phyloP scores from a whole-genome alignment of 495 filamentous ascomycete species.

The Thozetella sp. region DNA sequence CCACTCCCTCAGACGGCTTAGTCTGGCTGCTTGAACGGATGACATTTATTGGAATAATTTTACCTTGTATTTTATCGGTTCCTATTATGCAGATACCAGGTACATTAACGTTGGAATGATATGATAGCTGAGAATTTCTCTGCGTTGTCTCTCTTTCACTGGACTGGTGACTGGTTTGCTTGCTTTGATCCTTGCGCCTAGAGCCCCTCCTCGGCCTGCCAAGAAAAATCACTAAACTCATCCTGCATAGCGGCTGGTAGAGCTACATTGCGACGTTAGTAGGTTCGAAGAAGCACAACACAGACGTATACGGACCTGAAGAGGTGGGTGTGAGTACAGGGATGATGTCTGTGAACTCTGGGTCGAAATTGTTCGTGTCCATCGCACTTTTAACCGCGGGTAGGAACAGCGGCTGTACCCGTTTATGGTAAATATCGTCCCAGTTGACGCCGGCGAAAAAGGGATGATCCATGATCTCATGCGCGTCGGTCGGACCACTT shows the following conservation, averaged over 20 bases:
- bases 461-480: slow-evolving; percentile 98
- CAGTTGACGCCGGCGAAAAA: slow-evolving; percentile 98
- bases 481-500: slow-evolving; percentile 93
- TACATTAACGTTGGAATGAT: too few relatives aligned
- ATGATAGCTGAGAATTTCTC: too few relatives aligned
- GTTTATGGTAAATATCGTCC: slow-evolving; percentile 97
- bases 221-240: slow-evolving; percentile 99
- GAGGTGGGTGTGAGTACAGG: slow-evolving; percentile 96
- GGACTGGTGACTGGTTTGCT: too few relatives aligned
- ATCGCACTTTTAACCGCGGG: slow-evolving; percentile 86
- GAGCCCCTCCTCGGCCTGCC: slow-evolving; percentile 44
- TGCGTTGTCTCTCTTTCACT: too few relatives aligned
- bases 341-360: slow-evolving; percentile 97
- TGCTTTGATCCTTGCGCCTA: neutral
- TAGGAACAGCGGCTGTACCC: slow-evolving; percentile 83
- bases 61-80: too few relatives aligned
- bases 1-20: too few relatives aligned
- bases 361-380: slow-evolving; percentile 98
- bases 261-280: slow-evolving; percentile 53
- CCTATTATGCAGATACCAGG: too few relatives aligned
- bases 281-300: slow-evolving; percentile 11
- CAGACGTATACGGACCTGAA: slow-evolving; percentile 70
- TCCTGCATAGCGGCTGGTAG: slow-evolving; percentile 99
- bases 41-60: too few relatives aligned
- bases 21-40: too few relatives aligned